Conservation (phyloP, 805 yeast species). For the Henningerozyma blattae region DNA sequence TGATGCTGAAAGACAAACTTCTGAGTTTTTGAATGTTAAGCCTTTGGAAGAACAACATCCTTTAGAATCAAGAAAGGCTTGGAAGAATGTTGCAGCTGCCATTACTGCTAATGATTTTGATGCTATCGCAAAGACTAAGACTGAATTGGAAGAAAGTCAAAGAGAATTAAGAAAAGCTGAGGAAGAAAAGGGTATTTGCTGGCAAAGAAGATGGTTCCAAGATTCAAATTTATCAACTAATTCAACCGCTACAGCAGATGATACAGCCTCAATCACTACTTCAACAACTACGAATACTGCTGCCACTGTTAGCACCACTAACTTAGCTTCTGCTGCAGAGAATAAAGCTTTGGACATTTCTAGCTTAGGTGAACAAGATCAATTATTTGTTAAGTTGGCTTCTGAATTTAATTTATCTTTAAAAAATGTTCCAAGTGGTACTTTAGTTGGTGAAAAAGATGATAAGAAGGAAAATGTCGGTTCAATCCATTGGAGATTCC, state of each 20-base stretch:
- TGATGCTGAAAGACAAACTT: slow-evolving; percentile 43
- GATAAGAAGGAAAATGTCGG: slow-evolving; percentile 35
- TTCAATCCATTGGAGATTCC: slow-evolving; percentile 62
- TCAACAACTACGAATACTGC: too few relatives aligned
- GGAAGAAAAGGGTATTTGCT: slow-evolving; percentile 45
- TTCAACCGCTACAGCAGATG: slow-evolving; percentile 12
- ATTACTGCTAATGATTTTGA: slow-evolving; percentile 67
- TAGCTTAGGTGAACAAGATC: slow-evolving; percentile 22
- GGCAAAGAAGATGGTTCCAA: slow-evolving; percentile 84
- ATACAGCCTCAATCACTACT: too few relatives aligned
- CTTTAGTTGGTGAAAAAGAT: slow-evolving; percentile 43
- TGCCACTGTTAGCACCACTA: too few relatives aligned
- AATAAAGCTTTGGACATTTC: slow-evolving; percentile 17
- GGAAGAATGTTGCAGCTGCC: slow-evolving; percentile 85
- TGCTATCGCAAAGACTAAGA: slow-evolving; percentile 62
- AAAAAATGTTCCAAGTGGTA: slow-evolving; percentile 60
- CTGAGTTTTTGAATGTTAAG: slow-evolving; percentile 59
- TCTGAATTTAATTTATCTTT: slow-evolving; percentile 44
- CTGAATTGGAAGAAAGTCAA: slow-evolving; percentile 74
- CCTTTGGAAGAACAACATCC: slow-evolving; percentile 73
- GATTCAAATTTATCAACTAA: slow-evolving; percentile 25
- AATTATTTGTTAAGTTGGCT: slow-evolving; percentile 33
- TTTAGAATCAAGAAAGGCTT: slow-evolving; percentile 84
- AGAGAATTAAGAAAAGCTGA: slow-evolving; percentile 74
- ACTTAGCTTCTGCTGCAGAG: too few relatives aligned